Base-by-base conservation (phyloP, 768 basidiomycete species). In the Paxillus ammoniavirescens region DNA sequence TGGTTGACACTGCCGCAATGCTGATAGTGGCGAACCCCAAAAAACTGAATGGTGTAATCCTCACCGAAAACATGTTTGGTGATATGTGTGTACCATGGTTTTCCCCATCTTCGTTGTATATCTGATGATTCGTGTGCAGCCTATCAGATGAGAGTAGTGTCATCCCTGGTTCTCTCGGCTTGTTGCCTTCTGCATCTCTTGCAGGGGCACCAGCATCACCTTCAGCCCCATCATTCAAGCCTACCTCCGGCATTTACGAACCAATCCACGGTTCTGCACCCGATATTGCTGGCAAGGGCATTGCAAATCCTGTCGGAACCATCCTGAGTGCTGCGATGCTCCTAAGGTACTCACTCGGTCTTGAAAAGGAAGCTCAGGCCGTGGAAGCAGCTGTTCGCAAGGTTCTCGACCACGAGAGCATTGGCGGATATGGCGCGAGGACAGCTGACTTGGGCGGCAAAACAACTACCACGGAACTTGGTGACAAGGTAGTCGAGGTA, bases 1-100 rank as follows among this genome's bases (percentile, higher is more conserved):
- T 98, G 54, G 93, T 98, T 52, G 97, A 99, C 73, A 89, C 93
- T 2, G 94, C 97, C 5, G 86, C 97, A 9, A 98, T 99, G 97
- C 66, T 96, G 56, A 89, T 99, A 69, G 92, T 97, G 45, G 75
- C 87, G 26, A 91, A 80, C 64, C 97, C 97, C 8, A 82, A 79
- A 61, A 96, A 94, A 72, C 78, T 99, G 52, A 99, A 99, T 67
- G 97, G 97, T 56, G 86, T 99, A 43, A 80, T 98, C 60, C 73
- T 99, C 52, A 99, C 94, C 0, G 95, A 95, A 73, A 98, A 98
- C 71, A 71, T 98, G 70, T 97, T 98, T 59, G 95, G 95, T 43
- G 95, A 98, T 71, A 98, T 98, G 97, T 98, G 66, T 66, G 92
- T 76, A 48, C 44, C 26, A 18, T 13, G 28, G 7, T 31, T 55